These are phyloP conservation scores for Epichloe sylvatica DNA, from an alignment of 2,329 filamentous ascomycete genomes.

Conservation along the genomic window DNA sequence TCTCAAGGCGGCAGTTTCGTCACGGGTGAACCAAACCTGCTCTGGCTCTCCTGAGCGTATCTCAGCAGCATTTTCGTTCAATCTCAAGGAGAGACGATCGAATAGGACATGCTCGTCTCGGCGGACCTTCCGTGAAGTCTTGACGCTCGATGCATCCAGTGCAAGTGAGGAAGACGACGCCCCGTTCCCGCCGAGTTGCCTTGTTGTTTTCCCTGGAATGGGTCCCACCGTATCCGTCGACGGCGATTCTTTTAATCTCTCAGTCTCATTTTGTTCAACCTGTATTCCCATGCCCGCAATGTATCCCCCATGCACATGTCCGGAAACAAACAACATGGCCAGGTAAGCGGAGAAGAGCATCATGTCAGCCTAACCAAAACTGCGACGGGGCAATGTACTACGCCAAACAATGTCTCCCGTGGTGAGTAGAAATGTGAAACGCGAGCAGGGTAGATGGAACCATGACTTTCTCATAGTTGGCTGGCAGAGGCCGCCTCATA, in stretches of 20 bases:
- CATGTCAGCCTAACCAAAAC: not conserved
- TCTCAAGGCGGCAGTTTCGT: not conserved
- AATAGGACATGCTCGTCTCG: not conserved
- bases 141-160: not conserved
- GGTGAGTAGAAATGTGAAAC: not conserved
- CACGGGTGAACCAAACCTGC: not conserved
- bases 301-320: not conserved
- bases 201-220: no score
- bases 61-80: not conserved
- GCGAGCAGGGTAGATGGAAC: not conserved
- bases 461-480: not conserved
- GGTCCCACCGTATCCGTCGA: not conserved
- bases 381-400: not conserved
- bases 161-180: not conserved
- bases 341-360: not conserved
- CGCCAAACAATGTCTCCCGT: not conserved
- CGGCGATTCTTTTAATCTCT: not conserved
- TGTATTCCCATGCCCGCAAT: not conserved
- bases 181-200: not conserved
- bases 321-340: not conserved
- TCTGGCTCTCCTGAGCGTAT: not conserved
- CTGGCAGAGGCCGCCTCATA: not conserved
- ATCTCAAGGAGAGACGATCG: not conserved
- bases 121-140: not conserved
- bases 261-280: not conserved